Evolutionary conservation across 352 stramenopile genomes (phyloP), one percentile per base, ranked within the genome.

Genomic region (Globisporangium cederbergense): DNA sequence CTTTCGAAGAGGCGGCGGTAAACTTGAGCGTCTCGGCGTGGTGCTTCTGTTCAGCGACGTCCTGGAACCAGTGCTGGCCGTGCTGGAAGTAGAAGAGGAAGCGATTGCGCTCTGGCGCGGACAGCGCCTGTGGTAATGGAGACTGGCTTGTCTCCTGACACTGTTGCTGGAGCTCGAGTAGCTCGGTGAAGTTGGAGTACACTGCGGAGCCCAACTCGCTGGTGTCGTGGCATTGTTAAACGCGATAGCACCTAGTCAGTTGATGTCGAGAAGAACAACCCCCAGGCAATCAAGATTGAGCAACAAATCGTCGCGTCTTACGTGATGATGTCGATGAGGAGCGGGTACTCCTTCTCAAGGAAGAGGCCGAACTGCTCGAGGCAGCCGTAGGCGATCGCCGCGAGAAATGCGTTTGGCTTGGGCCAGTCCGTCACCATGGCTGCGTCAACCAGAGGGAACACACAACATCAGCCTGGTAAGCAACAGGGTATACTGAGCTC

Each of bases 391-490:
- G 78, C 70, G 40, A 89, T 70, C 4, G 79, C 70, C 10, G 79
- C 76, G 20, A 87, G 40, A 63, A 91, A 88, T 0, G 70, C 64
- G 54, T 89, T 88, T 0, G 79, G 81, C 9, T 72, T 72, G 9
- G 77, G 65, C 79, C 80, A 87, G 25, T 72, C 64, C 1, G 42
- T 63, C 2, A 75, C 72, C 62, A 86, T 71, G 6, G 75, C 75
- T 82, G 13, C 1, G 14, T n/a, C 40, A 54, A 46, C 34, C 40
- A 59, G 6, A 13, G 2, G 25, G 16, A 14, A 52, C 7, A 65
- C 20, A 28, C 20, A 22, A 47, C 9, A 34, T 10, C 42, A 32
- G 10, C 20, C 18, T 36, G 34, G 46, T 28, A 22, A 16, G 8
- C 36, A 42, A 54, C 13, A 18, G 10, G 14, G 25, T 28, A 2